phyloP scores from a whole-genome alignment of 2,329 filamentous ascomycete species.

The Monosporascus sp. region DNA sequence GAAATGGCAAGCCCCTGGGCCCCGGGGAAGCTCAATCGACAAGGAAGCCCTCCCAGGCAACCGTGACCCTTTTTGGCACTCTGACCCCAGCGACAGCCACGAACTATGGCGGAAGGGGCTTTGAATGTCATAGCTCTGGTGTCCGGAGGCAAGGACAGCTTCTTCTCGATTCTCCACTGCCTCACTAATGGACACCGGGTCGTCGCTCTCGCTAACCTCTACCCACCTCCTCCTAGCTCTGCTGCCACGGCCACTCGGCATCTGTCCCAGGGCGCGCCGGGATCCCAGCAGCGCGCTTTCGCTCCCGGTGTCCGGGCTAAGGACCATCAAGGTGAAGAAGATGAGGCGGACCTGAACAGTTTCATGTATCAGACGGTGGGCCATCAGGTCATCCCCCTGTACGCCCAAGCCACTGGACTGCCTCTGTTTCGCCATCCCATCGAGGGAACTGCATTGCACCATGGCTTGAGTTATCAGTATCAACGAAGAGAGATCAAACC shows the following conservation, averaged over 20 bases:
- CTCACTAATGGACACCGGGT: constrained; percentile 78
- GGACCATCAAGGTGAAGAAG: constrained; percentile 28
- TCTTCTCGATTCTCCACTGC: constrained; percentile 90
- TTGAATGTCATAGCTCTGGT: constrained; percentile 85
- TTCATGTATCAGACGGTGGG: constrained; percentile 99
- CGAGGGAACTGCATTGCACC: constrained; percentile 63
- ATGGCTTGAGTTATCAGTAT: constrained; percentile 64
- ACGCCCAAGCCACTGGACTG: constrained; percentile 70
- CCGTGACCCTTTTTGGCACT: too few relatives aligned
- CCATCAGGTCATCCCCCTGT: constrained; percentile 80
- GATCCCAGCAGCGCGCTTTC: constrained; percentile 7
- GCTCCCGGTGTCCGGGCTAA: constrained; percentile 1
- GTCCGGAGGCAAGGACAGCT: constrained; percentile 95
- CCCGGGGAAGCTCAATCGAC: too few relatives aligned
- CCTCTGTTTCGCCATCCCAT: constrained; percentile 83
- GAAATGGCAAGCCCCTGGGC: too few relatives aligned
- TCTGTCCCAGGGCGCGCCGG: constrained; percentile 4
- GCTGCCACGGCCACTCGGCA: constrained; percentile 6
- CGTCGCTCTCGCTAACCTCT: constrained; percentile 83
- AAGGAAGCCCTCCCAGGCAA: too few relatives aligned
- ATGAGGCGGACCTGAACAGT: constrained; percentile 74
- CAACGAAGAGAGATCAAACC: constrained; percentile 5
- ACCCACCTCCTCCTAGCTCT: constrained; percentile 37
- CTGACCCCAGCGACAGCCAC: not conserved
- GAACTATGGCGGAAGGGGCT: constrained; percentile 36